Base-by-base conservation (phyloP, 2,329 filamentous ascomycete species). In the Pseudocercospora musae region DNA sequence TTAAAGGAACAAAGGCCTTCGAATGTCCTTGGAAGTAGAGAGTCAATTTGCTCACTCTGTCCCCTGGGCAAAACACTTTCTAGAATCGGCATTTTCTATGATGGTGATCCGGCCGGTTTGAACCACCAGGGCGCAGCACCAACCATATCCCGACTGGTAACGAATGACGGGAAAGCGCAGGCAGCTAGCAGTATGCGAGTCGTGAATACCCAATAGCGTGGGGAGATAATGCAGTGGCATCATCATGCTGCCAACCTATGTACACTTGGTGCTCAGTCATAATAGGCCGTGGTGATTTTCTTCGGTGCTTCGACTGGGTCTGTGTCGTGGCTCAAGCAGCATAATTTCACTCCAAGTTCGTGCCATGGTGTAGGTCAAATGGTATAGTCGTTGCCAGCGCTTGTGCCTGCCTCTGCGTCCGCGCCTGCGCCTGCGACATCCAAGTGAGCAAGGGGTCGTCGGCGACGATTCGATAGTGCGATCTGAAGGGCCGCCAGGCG, bases 371-470 rank as follows among this genome's bases (percentile, higher is more conserved):
- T 52, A 52, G 21, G n/a, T 25, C 48, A 52, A 8, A 29, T 18
- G 48, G 48, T 52, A 52, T 52, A 52, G 48, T 25, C 23, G 48
- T 52, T 50, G 15, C n/a, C n/a, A n/a, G n/a, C n/a, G n/a, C n/a
- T n/a, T n/a, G n/a, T n/a, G n/a, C n/a, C n/a, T n/a, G n/a, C n/a
- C n/a, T n/a, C n/a, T n/a, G n/a, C n/a, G n/a, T n/a, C n/a, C n/a
- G n/a, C n/a, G n/a, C n/a, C n/a, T n/a, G n/a, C n/a, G n/a, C n/a
- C n/a, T n/a, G n/a, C n/a, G n/a, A n/a, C n/a, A n/a, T n/a, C 10
- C 29, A 21, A 25, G 44, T 27, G 27, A 27, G 49, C 21, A 29
- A 52, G 27, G 23, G 21, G 9, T 21, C 9, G 49, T 52, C 49
- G 5, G 49, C 49, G n/a, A 52, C 23, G 20, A 27, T 52, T 25